Evolutionary conservation across 805 yeast species (phyloP).

Genomic region (Metahyphopichia silvanorum): DNA sequence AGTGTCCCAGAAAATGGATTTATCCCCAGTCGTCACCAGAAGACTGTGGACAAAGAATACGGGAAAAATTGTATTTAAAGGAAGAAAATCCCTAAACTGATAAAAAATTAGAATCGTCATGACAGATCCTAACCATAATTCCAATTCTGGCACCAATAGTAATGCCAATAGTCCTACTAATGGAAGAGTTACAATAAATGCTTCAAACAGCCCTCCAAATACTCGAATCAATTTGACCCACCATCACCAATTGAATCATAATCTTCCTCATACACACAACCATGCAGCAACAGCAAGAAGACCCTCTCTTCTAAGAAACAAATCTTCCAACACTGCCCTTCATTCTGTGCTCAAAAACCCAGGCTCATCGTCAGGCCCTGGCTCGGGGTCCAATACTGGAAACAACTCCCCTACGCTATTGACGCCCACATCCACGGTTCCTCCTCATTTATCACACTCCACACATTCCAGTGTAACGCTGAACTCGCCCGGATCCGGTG

Average conservation of each 20-base stretch:
- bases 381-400: neutral
- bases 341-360: neutral
- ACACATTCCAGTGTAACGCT: too few relatives aligned
- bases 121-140: too few relatives aligned
- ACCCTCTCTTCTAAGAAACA: slow-evolving; percentile 6
- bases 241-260: neutral
- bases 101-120: too few relatives aligned
- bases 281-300: slow-evolving; percentile 6
- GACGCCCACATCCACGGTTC: neutral
- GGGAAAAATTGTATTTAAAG: too few relatives aligned
- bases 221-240: neutral
- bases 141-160: too few relatives aligned
- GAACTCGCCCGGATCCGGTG: neutral
- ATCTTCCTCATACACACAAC: slow-evolving; percentile 3
- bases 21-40: too few relatives aligned
- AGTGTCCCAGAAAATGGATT: too few relatives aligned
- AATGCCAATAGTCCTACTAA: too few relatives aligned
- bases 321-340: slow-evolving; percentile 1
- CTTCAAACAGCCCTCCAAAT: too few relatives aligned
- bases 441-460: neutral
- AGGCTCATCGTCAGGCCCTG: neutral
- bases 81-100: too few relatives aligned
- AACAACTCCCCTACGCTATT: neutral
- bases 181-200: too few relatives aligned
- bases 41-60: too few relatives aligned